Conservation (phyloP, 2,329 filamentous ascomycete genomes). For the Phialophora verrucosa region DNA sequence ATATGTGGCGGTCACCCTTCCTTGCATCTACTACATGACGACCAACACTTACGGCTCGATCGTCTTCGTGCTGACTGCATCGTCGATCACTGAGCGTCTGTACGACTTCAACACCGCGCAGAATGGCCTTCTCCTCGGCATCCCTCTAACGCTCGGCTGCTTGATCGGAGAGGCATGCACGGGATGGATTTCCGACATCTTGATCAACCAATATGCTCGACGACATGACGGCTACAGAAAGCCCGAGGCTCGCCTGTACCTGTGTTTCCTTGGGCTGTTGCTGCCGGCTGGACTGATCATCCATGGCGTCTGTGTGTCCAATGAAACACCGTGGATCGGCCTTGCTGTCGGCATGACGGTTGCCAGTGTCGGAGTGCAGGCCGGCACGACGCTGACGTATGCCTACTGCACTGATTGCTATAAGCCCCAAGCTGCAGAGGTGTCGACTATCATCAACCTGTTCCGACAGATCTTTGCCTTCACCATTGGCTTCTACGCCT, state of each 20-base stretch:
- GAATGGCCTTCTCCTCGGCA: constrained; percentile 11
- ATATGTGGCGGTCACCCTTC: constrained; percentile 12
- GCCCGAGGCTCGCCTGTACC: constrained; percentile 12
- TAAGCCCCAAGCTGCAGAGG: constrained; percentile 14
- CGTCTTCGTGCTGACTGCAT: constrained; percentile 11
- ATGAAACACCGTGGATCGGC: constrained; percentile 13
- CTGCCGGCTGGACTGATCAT: constrained; percentile 10
- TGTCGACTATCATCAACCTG: constrained; percentile 17
- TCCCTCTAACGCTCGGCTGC: constrained; percentile 12
- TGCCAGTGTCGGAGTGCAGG: constrained; percentile 12
- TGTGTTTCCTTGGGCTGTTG: constrained; percentile 12
- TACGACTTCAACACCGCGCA: constrained; percentile 17
- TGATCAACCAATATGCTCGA: constrained; percentile 11
- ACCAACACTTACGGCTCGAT: constrained; percentile 18
- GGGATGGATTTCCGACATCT: constrained; percentile 8
- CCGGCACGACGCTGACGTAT: constrained; percentile 8
- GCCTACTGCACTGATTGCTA: constrained; percentile 17
- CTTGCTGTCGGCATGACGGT: constrained; percentile 16
- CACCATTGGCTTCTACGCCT: constrained; percentile 20
- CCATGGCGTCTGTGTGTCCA: constrained; percentile 13
- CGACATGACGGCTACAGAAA: constrained; percentile 14
- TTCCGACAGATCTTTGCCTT: constrained; percentile 20
- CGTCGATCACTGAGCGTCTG: constrained; percentile 9
- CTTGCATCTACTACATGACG: constrained; percentile 18
- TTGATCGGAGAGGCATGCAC: constrained; percentile 17